Conservation (phyloP, 495 filamentous ascomycete species). For the Neurospora intermedia region DNA sequence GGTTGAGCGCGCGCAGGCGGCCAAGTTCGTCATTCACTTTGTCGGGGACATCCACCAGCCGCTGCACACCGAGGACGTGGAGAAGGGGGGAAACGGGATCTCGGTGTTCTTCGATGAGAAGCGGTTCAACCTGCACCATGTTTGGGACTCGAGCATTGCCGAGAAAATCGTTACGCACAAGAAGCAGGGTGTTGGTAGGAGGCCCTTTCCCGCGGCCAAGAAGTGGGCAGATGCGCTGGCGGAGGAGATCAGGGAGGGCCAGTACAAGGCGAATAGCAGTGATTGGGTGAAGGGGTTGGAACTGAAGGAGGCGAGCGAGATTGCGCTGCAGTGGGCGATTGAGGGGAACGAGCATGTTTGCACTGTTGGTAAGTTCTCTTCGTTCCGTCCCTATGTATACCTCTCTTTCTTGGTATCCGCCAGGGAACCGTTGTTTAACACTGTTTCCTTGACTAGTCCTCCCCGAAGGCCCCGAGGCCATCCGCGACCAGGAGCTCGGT, state of each 20-base stretch:
- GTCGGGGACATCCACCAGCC: slow-evolving; percentile 59
- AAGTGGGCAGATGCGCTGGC: slow-evolving; percentile 43
- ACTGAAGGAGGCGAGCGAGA: slow-evolving; percentile 34
- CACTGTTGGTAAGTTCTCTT: slow-evolving; percentile 26
- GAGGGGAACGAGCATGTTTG: slow-evolving; percentile 55
- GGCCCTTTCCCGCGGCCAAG: slow-evolving; percentile 34
- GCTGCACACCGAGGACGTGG: slow-evolving; percentile 50
- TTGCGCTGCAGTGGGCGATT: slow-evolving; percentile 48
- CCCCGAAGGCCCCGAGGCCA: slow-evolving; percentile 40
- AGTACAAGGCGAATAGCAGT: slow-evolving; percentile 26
- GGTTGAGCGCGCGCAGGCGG: slow-evolving; percentile 36
- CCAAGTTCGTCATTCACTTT: slow-evolving; percentile 57
- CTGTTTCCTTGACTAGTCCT: slow-evolving; percentile 31
- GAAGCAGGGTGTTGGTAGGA: slow-evolving; percentile 13
- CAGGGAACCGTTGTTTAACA: neutral
- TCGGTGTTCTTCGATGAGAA: slow-evolving; percentile 40
- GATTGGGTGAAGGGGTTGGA: slow-evolving; percentile 43
- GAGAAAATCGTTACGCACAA: slow-evolving; percentile 46
- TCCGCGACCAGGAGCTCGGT: slow-evolving; percentile 47
- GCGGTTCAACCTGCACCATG: slow-evolving; percentile 45
- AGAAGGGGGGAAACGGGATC: slow-evolving; percentile 51
- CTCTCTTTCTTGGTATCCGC: neutral
- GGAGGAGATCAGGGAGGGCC: slow-evolving; percentile 41
- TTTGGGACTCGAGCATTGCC: slow-evolving; percentile 52
- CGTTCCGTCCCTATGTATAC: neutral